A percentile compares a stretch with the other conserved stretches of the same genome.
Evolutionary conservation across 2,329 filamentous ascomycete genomes (phyloP).

Genomic region (Purpureocillium takamizusanense): DNA sequence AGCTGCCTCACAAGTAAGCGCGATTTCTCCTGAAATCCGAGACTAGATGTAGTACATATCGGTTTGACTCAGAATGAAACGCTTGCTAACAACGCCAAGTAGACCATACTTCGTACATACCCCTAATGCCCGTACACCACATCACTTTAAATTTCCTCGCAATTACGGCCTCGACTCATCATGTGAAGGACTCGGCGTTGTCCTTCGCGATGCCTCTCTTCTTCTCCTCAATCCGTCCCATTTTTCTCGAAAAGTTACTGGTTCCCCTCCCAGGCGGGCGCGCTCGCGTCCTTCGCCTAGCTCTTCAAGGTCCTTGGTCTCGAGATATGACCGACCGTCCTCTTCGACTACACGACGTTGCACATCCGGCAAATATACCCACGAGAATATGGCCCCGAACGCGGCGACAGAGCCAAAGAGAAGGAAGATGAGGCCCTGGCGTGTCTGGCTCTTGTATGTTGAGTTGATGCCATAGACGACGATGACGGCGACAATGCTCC

Average conservation of each 20-base stretch:
- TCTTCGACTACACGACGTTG: slow-evolving; percentile 29
- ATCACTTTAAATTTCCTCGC: too few species aligned
- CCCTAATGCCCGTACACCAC: too few species aligned
- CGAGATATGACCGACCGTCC: slow-evolving; percentile 26
- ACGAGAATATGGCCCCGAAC: slow-evolving; percentile 39
- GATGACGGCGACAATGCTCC: slow-evolving; percentile 42
- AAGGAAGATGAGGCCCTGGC: slow-evolving; percentile 40
- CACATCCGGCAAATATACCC: slow-evolving; percentile 41
- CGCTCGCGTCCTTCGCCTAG: slow-evolving; percentile 38
- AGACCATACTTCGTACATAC: too few species aligned
- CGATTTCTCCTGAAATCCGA: too few species aligned
- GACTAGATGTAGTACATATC: too few species aligned
- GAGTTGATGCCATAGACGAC: slow-evolving; percentile 41
- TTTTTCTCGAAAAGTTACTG: slow-evolving; percentile 34
- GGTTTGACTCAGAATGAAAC: too few species aligned
- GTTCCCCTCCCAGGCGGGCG: slow-evolving; percentile 33
- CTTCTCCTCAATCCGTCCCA: slow-evolving; percentile 27
- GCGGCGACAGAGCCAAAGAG: slow-evolving; percentile 41
- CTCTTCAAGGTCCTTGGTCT: slow-evolving; percentile 40
- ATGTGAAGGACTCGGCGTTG: background rate
- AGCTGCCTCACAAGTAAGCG: too few species aligned
- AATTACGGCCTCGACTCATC: too few species aligned
- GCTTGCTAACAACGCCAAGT: too few species aligned
- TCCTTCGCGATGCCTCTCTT: slow-evolving; percentile 9
- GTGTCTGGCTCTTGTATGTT: slow-evolving; percentile 28